A percentile compares a stretch with the other conserved stretches of the same genome.
These are phyloP conservation scores for Nicotiana benthamiana DNA, from an alignment of 257 asterid species.

Conservation along the genomic window DNA sequence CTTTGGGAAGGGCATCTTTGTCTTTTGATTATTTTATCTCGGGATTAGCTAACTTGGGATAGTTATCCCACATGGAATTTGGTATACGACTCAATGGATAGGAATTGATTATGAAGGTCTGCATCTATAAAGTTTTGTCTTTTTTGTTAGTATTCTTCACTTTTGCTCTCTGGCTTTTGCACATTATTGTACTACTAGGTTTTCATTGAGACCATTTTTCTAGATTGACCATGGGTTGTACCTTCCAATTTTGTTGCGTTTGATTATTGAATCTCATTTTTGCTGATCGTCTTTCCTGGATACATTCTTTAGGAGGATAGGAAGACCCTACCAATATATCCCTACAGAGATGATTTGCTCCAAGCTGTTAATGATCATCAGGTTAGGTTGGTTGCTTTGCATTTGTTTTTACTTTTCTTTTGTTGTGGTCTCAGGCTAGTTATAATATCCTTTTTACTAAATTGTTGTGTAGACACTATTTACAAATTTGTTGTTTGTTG, in stretches of 20 bases:
- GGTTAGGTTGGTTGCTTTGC: slow-evolving; percentile 31
- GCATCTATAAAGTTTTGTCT: background rate
- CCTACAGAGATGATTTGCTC: slow-evolving; percentile 69
- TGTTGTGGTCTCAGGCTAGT: background rate
- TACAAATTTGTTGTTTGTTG: slow-evolving; percentile 6
- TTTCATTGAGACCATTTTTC: background rate
- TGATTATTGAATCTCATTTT: background rate
- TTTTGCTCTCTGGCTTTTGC: background rate
- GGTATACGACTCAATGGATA: background rate
- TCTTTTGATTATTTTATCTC: too few relatives aligned
- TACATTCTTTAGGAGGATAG: slow-evolving; percentile 61
- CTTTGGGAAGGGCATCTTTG: too few relatives aligned
- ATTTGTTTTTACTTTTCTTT: slow-evolving; percentile 6
- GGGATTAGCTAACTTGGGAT: too few relatives aligned
- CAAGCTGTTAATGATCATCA: slow-evolving; percentile 70
- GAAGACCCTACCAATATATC: slow-evolving; percentile 74
- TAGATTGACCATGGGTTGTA: background rate
- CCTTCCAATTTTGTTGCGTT: background rate
- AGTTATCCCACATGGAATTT: too few relatives aligned
- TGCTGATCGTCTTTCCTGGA: background rate
- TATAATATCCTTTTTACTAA: background rate
- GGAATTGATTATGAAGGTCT: background rate
- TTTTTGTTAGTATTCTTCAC: background rate
- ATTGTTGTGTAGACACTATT: background rate
- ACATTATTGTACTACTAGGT: background rate